Evolutionary conservation across 805 yeast genomes (phyloP).

Genomic region (Lipomyces orientalis): DNA sequence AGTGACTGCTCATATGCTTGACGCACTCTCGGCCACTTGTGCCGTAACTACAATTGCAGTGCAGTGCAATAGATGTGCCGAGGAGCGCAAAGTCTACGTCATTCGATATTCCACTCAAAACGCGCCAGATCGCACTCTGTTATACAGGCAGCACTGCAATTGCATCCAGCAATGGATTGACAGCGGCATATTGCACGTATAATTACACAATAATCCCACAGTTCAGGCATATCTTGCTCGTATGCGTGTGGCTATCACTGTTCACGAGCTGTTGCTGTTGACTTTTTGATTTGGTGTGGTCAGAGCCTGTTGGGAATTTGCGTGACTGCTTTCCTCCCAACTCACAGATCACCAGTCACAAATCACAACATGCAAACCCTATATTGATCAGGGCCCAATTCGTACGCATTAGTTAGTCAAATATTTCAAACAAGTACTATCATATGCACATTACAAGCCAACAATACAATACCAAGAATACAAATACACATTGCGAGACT

Average conservation of each 20-base stretch:
- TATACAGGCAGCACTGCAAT: neutral
- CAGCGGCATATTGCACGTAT: neutral
- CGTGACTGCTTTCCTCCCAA: constrained; percentile 29
- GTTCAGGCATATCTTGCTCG: neutral
- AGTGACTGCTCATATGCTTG: neutral
- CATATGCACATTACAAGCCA: neutral
- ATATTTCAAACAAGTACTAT: too few species aligned
- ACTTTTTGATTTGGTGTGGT: neutral
- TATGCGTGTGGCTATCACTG: too few species aligned
- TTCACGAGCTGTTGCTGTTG: neutral
- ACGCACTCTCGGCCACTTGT: neutral
- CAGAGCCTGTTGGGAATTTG: neutral
- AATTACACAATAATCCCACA: neutral
- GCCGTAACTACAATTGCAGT: neutral
- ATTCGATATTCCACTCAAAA: neutral
- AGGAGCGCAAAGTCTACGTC: neutral
- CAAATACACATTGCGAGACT: neutral
- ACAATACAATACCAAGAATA: neutral
- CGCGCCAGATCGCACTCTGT: neutral
- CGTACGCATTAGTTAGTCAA: too few species aligned
- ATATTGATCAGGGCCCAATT: neutral
- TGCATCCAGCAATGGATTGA: neutral
- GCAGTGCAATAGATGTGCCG: neutral
- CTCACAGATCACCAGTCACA: constrained; percentile 14
- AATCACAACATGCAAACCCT: neutral